Conservation (phyloP, 1,139 yeast genomes). For the Debaryomycetaceae sp. region DNA sequence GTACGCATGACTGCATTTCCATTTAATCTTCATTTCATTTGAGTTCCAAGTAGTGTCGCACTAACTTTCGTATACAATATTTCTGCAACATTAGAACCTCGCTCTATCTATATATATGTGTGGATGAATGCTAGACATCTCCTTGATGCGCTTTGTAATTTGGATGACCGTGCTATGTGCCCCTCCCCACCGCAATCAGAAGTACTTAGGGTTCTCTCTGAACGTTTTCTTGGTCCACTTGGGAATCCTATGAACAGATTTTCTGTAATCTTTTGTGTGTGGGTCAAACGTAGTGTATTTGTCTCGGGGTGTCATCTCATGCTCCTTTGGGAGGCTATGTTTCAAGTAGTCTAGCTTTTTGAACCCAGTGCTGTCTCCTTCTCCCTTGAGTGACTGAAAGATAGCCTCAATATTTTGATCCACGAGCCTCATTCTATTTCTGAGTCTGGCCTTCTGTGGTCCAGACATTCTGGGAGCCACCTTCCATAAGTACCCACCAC, state of each 20-base stretch:
- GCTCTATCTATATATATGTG: not conserved
- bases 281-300: slow-evolving; percentile 85
- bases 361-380: slow-evolving; percentile 43
- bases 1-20: not conserved
- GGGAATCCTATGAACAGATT: slow-evolving; percentile 81
- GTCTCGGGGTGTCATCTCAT: slow-evolving; percentile 74
- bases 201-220: slow-evolving; percentile 77
- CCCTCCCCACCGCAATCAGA: slow-evolving; percentile 29
- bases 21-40: not conserved
- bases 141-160: not conserved
- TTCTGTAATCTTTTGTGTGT: slow-evolving; percentile 75
- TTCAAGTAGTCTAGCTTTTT: slow-evolving; percentile 52
- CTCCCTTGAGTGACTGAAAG: slow-evolving; percentile 51
- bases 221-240: slow-evolving; percentile 86
- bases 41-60: not conserved
- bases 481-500: slow-evolving; percentile 88
- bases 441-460: slow-evolving; percentile 77
- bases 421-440: slow-evolving; percentile 76
- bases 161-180: not conserved
- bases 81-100: not conserved
- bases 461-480: slow-evolving; percentile 66
- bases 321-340: slow-evolving; percentile 68
- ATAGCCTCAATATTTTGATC: slow-evolving; percentile 75
- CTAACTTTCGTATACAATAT: not conserved
- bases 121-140: slow-evolving; percentile 2